Base-by-base conservation (phyloP, 208 protist genomes). In the Crithidia expoeki region DNA sequence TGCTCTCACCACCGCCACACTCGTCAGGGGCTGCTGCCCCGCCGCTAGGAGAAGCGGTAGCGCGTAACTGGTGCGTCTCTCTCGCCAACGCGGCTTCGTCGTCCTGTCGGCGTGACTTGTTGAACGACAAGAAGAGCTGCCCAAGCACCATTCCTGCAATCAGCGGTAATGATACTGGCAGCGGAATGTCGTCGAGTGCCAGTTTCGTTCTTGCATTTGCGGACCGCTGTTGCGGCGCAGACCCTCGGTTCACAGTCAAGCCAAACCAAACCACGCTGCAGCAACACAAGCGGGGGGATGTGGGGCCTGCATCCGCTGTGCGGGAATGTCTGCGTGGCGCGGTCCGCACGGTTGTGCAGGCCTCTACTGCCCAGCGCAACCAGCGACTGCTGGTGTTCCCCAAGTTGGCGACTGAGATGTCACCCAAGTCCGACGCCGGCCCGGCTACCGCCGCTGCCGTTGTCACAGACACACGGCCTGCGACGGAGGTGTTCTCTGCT, bases 131-230 rank as follows among this genome's bases (percentile, higher is more conserved):
- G n/a, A n/a, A n/a, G n/a, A n/a, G n/a, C n/a, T n/a, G n/a, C n/a
- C n/a, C n/a, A n/a, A n/a, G n/a, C n/a, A n/a, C n/a, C n/a, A n/a
- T n/a, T n/a, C n/a, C n/a, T n/a, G n/a, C n/a, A n/a, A n/a, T n/a
- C n/a, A n/a, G n/a, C n/a, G n/a, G n/a, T n/a, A n/a, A n/a, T n/a
- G n/a, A n/a, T 32, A 2, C 2, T 17, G 53, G 46, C 44, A 42
- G 58, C 14, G 42, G 14, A 14, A 38, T 32, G 30, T 25, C 25
- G 10, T 40, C 50, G 7, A 52, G 40, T 36, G 55, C 71, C 23
- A 36, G 65, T 36, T 83, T 84, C 34, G 70, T 90, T 6, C 49
- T 87, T 23, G 81, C 85, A 40, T 90, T 90, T 36, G 80, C 85
- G 42, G 74, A 79, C 30, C 81, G 85, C 44, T 74, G 58, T 36